Evolutionary conservation across 148 eudicot genomes (phyloP), one percentile per base, ranked within the genome.

Genomic region (Camellia japonica): DNA sequence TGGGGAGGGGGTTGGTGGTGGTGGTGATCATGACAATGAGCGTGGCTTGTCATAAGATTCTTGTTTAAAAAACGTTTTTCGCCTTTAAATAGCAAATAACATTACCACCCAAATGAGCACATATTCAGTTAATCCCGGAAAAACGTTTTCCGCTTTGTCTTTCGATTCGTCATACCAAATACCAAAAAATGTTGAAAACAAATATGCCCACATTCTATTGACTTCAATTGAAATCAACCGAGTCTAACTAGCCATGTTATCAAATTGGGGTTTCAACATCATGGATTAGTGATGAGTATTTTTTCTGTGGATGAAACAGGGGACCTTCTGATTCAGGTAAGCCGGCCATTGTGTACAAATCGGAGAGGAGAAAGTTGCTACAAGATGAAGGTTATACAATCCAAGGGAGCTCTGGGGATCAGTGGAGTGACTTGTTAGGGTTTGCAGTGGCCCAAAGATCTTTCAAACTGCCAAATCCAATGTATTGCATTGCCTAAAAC

Each of bases 361-460:
- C 97, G 0, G 89, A 90, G 84, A 93, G 85, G 90, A 89, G 97
- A 81, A 84, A 79, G 88, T 89, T 87, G 81, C 60, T 95, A 47
- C 89, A 76, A 77, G 89, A 85, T 7, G 91, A 84, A 83, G 97
- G 97, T 49, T 93, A 90, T 80, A 83, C 76, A 38, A 90, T 93
- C 65, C 89, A 83, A 55, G 97, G 94, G n/a, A 90, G 84, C 89
- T 92, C 93, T 3, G 99, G 97, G 43, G 97, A 95, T 87, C 97
- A 95, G 67, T 95, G 97, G 97, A 95, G 97, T 67, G 99, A 95
- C 81, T 86, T 92, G 87, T 75, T 77, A 20, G 97, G 99, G 19
- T 90, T 80, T 76, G 94, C 97, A 60, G 82, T 81, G 1, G 97
- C 92, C 4, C 61, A 41, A 19, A 78, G 97, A 62, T 95, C 99